Evolutionary conservation across 2,329 filamentous ascomycete genomes (phyloP).

Genomic region (Cladophialophora psammophila): DNA sequence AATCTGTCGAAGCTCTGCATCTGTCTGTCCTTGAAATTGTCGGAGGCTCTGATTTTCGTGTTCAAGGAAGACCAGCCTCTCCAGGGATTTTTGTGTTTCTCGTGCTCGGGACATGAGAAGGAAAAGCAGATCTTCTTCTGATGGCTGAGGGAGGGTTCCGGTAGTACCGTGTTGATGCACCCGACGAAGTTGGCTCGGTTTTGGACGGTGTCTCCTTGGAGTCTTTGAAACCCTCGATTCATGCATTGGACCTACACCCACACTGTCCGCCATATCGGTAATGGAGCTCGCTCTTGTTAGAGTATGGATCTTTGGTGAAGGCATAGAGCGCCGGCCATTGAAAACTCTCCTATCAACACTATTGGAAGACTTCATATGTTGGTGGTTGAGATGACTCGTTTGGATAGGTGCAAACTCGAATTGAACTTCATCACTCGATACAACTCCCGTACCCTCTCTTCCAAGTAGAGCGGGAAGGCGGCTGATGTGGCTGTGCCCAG

Average conservation of each 20-base stretch:
- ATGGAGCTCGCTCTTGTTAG: neutral
- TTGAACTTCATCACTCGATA: slow-evolving; percentile 1
- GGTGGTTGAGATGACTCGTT: neutral
- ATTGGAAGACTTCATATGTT: neutral
- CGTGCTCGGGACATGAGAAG: slow-evolving; percentile 34
- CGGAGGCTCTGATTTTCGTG: slow-evolving; percentile 21
- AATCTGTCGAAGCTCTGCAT: slow-evolving; percentile 21
- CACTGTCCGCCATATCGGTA: neutral
- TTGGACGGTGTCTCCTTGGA: neutral
- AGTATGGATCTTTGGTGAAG: neutral
- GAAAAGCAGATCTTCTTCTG: slow-evolving; percentile 37
- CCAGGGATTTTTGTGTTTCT: slow-evolving; percentile 13
- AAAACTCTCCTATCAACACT: neutral
- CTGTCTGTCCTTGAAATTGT: slow-evolving; percentile 16
- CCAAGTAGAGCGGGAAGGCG: neutral
- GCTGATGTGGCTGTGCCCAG: neutral
- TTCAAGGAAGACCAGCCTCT: slow-evolving; percentile 23
- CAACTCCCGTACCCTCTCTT: neutral
- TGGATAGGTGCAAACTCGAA: slow-evolving; percentile 1
- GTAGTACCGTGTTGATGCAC: neutral
- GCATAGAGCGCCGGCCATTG: neutral
- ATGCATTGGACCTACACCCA: neutral
- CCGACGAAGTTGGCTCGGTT: neutral
- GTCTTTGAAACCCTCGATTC: slow-evolving; percentile 8
- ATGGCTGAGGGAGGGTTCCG: slow-evolving; percentile 9